Percentiles rank a stretch among this genome's conserved stretches.
Conservation (phyloP, 441 rosid species). For the Mallotus repandus region DNA sequence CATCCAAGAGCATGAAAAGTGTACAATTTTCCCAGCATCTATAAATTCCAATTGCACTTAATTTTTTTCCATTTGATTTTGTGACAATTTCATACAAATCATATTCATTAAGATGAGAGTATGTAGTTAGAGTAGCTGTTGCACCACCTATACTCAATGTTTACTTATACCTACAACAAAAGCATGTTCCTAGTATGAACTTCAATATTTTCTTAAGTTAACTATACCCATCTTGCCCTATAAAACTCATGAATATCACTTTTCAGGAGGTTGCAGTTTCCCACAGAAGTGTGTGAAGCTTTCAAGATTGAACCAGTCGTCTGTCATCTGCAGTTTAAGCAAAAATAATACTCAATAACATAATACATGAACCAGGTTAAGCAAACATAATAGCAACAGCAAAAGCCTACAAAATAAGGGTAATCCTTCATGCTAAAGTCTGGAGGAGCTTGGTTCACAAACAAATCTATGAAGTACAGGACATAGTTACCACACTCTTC, state of each 20-base stretch:
- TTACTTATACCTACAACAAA: conserved; percentile 3
- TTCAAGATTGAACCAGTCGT: conserved; percentile 63
- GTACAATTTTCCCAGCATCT: neutral
- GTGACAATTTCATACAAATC: neutral
- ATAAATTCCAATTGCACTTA: neutral
- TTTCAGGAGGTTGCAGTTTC: conserved; percentile 37
- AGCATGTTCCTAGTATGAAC: neutral
- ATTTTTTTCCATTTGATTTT: conserved; percentile 8
- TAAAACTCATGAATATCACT: neutral
- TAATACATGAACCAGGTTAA: neutral
- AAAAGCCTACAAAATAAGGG: conserved; percentile 71
- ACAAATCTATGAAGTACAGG: conserved; percentile 65
- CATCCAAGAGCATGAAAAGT: no score
- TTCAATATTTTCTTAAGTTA: no score
- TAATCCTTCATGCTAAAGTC: conserved; percentile 36
- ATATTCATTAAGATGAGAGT: neutral
- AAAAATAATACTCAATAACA: neutral
- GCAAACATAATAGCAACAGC: neutral
- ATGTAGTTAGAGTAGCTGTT: neutral
- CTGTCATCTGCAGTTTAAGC: conserved; percentile 55
- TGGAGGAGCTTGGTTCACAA: conserved; percentile 56
- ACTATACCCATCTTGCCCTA: neutral
- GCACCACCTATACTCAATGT: neutral
- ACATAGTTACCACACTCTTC: conserved; percentile 82
- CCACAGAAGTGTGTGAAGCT: conserved; percentile 44